Evolutionary conservation across 1,284 basidiomycete genomes (phyloP).

Genomic region (Ceratobasidium sp.): DNA sequence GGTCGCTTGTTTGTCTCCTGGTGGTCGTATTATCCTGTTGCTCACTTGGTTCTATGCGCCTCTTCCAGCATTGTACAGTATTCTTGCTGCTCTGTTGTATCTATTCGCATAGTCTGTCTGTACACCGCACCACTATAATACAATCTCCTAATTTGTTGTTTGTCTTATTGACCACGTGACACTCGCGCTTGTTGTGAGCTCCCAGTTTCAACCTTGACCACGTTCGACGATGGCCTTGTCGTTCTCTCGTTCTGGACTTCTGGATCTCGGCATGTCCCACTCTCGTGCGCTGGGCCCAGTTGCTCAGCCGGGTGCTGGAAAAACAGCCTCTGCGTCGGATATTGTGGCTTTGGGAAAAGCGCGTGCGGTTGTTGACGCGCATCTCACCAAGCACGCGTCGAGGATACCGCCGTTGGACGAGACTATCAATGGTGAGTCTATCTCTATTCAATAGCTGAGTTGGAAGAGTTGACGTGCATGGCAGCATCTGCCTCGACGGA

Average conservation of each 20-base stretch:
- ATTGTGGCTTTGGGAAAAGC: slow-evolving; percentile 31
- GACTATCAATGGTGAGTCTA: slow-evolving; percentile 23
- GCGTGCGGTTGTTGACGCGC: slow-evolving; percentile 28
- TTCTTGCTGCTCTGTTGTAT: slow-evolving; percentile 25
- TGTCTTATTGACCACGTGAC: slow-evolving; percentile 4
- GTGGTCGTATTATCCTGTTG: slow-evolving; percentile 7
- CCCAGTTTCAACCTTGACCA: slow-evolving; percentile 13
- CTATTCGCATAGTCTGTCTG: slow-evolving; percentile 27
- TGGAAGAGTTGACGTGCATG: not conserved
- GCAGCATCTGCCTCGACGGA: slow-evolving; percentile 65
- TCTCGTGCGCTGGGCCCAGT: slow-evolving; percentile 1
- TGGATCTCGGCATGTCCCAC: slow-evolving; percentile 23
- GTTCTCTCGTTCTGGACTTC: slow-evolving; percentile 18
- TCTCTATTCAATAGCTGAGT: too few relatives aligned
- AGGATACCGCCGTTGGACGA: slow-evolving; percentile 25
- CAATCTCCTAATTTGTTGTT: slow-evolving; percentile 11
- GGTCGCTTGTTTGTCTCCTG: not conserved
- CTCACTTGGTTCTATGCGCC: slow-evolving; percentile 22
- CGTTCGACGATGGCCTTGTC: slow-evolving; percentile 2
- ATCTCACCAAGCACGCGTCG: slow-evolving; percentile 29
- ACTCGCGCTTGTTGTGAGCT: slow-evolving; percentile 2
- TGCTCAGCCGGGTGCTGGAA: slow-evolving; percentile 11
- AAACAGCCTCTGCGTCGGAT: slow-evolving; percentile 17
- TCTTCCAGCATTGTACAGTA: slow-evolving; percentile 30
- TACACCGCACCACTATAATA: slow-evolving; percentile 14